Percentiles rank a stretch among this genome's conserved stretches.
These are phyloP conservation scores for Colletotrichum graminicola DNA, from an alignment of 2,329 filamentous ascomycete species.

Conservation along the genomic window DNA sequence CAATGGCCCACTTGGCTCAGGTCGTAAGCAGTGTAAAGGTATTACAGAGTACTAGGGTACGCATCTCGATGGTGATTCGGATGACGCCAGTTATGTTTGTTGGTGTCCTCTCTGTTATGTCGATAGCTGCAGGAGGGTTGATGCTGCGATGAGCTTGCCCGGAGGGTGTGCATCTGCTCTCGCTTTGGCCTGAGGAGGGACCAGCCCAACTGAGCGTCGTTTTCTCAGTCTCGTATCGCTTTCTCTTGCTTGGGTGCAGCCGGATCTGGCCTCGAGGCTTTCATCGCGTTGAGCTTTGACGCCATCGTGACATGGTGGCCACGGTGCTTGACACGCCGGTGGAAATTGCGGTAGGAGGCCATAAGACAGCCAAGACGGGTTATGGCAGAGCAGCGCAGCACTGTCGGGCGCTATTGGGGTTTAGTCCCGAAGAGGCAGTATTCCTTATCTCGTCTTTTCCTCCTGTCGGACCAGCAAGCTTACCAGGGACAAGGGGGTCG, in stretches of 20 bases:
- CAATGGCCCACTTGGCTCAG: neutral
- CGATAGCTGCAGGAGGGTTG: neutral
- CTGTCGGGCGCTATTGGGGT: neutral
- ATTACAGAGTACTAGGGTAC: neutral
- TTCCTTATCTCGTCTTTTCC: conserved; percentile 31
- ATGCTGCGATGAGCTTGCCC: neutral
- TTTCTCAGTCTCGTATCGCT: conserved; percentile 36
- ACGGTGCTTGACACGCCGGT: conserved; percentile 33
- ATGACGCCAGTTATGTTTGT: neutral
- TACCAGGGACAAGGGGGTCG: conserved; percentile 21
- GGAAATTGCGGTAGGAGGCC: conserved; percentile 38
- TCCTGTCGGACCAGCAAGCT: conserved; percentile 7
- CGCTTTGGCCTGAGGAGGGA: conserved; percentile 24
- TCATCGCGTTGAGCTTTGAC: conserved; percentile 34
- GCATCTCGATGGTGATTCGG: conserved; percentile 3
- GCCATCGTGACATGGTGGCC: conserved; percentile 25
- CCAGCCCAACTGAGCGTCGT: conserved; percentile 17
- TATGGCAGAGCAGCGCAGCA: conserved; percentile 21
- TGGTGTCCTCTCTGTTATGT: too few relatives aligned
- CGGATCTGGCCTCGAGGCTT: conserved; percentile 9
- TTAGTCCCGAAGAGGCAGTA: conserved; percentile 39
- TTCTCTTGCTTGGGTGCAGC: conserved; percentile 13
- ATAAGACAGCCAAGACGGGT: conserved; percentile 34
- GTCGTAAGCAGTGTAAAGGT: neutral
- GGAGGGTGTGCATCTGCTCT: neutral